Percentiles rank a stretch among this genome's conserved stretches.
phyloP scores from a whole-genome alignment of 1,284 basidiomycete genomes.

The Paramarasmius palmivorus region DNA sequence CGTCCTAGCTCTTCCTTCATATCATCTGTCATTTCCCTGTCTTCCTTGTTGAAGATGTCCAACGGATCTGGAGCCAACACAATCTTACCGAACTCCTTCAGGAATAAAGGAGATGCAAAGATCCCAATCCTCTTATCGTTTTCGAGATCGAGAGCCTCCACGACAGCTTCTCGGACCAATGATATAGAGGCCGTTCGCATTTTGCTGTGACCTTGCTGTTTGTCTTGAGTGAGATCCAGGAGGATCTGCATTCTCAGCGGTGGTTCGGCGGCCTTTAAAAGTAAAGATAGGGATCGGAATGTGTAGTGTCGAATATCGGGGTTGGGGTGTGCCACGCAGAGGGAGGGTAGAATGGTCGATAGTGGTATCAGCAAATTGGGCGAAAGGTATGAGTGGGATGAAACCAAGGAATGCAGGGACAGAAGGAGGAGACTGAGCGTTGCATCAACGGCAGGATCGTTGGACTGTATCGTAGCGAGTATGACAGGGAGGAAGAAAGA shows the following conservation, averaged over 20 bases:
- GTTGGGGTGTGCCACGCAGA: constrained; percentile 10
- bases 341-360: constrained; percentile 3
- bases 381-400: not conserved
- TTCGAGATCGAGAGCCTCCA: constrained; percentile 2
- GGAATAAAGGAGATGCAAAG: constrained; percentile 7
- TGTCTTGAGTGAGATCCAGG: not conserved
- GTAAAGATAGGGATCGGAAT: constrained; percentile 3
- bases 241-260: constrained; percentile 4
- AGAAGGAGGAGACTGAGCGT: constrained; percentile 1
- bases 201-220: not conserved
- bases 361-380: constrained; percentile 6
- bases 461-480: constrained; percentile 5
- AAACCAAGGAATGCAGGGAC: not conserved
- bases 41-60: not conserved
- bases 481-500: constrained; percentile 4
- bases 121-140: not conserved
- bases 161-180: constrained; percentile 8
- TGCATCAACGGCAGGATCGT: constrained; percentile 5
- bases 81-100: constrained; percentile 7
- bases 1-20: not conserved
- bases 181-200: constrained; percentile 11
- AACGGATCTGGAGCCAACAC: constrained; percentile 9
- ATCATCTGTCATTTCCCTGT: not conserved
- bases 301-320: constrained; percentile 9
- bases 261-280: not conserved